phyloP scores from a whole-genome alignment of 192 early-diverging fungal genomes.

The Mortierella hygrophila region DNA sequence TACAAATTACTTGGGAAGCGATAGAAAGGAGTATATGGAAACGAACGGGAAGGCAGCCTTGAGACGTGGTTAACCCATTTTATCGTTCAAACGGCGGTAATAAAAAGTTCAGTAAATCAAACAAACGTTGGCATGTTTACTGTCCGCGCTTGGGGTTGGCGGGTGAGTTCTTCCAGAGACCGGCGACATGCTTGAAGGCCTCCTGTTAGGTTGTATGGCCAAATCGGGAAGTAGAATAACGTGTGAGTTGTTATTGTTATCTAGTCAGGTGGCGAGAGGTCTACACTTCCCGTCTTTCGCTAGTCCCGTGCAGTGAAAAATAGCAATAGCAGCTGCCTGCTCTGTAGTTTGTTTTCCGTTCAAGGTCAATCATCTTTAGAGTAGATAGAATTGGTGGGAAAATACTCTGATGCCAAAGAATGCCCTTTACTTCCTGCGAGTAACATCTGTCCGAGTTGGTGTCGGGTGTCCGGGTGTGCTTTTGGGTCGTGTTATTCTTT shows the following conservation, averaged over 20 bases:
- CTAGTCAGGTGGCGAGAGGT: not conserved
- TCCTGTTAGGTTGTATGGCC: conserved; percentile 38
- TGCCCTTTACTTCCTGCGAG: no score
- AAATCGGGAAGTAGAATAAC: not conserved
- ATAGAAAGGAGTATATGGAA: no score
- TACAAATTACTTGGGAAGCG: not conserved
- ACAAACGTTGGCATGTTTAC: conserved; percentile 5
- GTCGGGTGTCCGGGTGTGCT: no score
- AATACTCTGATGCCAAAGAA: no score
- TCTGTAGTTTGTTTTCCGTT: not conserved
- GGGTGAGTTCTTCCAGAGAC: conserved; percentile 67
- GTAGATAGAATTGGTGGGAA: not conserved
- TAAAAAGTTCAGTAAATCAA: not conserved
- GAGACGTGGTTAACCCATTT: no score
- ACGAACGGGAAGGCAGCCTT: no score
- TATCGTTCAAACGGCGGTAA: not conserved
- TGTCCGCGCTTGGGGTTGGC: conserved; percentile 71
- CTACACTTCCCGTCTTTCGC: not conserved
- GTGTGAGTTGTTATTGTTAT: not conserved
- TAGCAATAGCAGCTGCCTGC: not conserved
- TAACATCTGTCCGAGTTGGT: no score
- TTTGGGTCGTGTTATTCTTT: not conserved
- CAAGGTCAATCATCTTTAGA: no score
- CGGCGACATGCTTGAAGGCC: conserved; percentile 74
- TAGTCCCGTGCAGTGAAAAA: not conserved